These are phyloP conservation scores for Nadsonia commutata DNA, from an alignment of 1,139 yeast species.

Conservation along the genomic window DNA sequence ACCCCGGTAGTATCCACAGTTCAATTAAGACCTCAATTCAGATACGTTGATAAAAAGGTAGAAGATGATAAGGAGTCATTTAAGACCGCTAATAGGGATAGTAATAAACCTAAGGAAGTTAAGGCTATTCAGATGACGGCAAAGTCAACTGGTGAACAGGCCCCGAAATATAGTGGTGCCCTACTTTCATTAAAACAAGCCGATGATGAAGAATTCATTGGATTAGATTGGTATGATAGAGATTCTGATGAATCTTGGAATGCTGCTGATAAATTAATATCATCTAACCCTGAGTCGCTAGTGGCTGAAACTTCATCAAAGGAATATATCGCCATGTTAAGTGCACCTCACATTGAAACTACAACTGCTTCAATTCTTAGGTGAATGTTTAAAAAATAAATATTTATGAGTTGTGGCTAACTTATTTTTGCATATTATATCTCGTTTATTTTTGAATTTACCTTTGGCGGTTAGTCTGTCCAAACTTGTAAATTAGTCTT, in stretches of 20 bases:
- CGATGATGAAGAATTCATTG: slow-evolving; percentile 53
- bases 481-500: too few species aligned
- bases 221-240: slow-evolving; percentile 34
- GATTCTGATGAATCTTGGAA: slow-evolving; percentile 26
- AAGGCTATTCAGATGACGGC: slow-evolving; percentile 68
- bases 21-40: slow-evolving; percentile 72
- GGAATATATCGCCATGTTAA: slow-evolving; percentile 14
- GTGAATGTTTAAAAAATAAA: too few species aligned
- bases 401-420: too few species aligned
- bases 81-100: slow-evolving; percentile 21
- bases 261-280: slow-evolving; percentile 21
- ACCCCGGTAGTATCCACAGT: slow-evolving; percentile 53
- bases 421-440: too few species aligned
- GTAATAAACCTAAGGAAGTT: slow-evolving; percentile 26
- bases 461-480: too few species aligned
- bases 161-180: slow-evolving; percentile 65
- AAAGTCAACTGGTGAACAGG: slow-evolving; percentile 43
- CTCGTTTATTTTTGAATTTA: too few species aligned
- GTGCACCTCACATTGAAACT: slow-evolving; percentile 5
- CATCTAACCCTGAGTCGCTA: slow-evolving; percentile 12
- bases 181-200: slow-evolving; percentile 56
- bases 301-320: slow-evolving; percentile 14
- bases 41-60: slow-evolving; percentile 38
- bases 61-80: slow-evolving; percentile 27
- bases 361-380: too few species aligned